These are phyloP conservation scores for Apiospora aurea DNA, from an alignment of 2,329 filamentous ascomycete species.

Conservation along the genomic window DNA sequence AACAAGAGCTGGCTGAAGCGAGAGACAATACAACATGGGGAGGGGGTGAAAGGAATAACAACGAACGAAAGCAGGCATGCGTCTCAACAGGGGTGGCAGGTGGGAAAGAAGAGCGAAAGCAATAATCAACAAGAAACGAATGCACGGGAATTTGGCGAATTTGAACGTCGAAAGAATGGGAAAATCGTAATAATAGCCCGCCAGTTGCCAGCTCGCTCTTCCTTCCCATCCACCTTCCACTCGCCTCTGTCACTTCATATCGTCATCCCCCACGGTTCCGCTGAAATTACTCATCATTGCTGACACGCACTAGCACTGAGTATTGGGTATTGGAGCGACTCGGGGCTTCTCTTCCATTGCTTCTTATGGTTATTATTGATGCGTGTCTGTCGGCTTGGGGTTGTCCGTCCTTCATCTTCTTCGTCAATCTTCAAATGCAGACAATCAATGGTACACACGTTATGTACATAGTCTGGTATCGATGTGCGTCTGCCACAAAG, in stretches of 20 bases:
- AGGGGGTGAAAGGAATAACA: conserved; percentile 21
- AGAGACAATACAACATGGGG: conserved; percentile 23
- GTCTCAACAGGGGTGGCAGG: conserved; percentile 13
- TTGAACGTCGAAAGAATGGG: conserved; percentile 12
- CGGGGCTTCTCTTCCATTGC: background rate
- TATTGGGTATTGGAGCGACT: background rate
- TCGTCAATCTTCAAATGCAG: background rate
- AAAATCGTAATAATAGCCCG: conserved; percentile 13
- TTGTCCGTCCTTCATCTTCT: background rate
- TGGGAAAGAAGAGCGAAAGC: conserved; percentile 19
- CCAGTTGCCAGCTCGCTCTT: conserved; percentile 3
- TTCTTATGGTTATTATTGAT: background rate
- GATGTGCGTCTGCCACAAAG: too few species aligned
- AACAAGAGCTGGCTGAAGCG: conserved; percentile 13
- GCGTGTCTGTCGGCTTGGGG: background rate
- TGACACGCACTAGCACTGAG: background rate
- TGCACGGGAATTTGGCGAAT: conserved; percentile 15
- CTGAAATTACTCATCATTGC: conserved; percentile 17
- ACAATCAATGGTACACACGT: background rate
- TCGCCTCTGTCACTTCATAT: background rate
- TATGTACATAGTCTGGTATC: too few species aligned
- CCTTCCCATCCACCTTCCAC: background rate
- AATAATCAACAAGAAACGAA: conserved; percentile 16
- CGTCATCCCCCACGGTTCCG: conserved; percentile 20
- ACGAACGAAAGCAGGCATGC: conserved; percentile 21